Evolutionary conservation across 352 stramenopile genomes (phyloP), one percentile per base, ranked within the genome.

Genomic region (Phytophthora pinifolia): DNA sequence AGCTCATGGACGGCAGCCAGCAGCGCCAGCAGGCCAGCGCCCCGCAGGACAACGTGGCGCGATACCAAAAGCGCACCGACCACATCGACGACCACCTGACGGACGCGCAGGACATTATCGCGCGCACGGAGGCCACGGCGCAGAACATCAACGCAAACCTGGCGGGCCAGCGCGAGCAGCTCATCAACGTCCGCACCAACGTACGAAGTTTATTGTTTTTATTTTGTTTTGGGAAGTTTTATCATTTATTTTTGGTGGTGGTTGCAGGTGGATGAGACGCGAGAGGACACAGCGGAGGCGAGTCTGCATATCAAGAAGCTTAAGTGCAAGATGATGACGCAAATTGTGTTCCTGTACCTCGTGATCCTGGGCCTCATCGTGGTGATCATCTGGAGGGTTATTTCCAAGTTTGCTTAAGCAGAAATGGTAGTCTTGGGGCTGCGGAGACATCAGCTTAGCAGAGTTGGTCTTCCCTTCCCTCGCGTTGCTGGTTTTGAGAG

Each of bases 291-390:
- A 35, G 61, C 74, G 46, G 82, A 94, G 43, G 84, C 84, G 3
- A 68, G 63, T 10, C 35, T 74, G 41, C 77, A 94, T 65, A 54
- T 94, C 27, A 77, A 72, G 46, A 94, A 84, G 44, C 79, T 92
- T 50, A 86, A 87, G 67, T 87, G 79, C 57, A 94, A 94, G 72
- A 79, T 79, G 62, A 67, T 78, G 18, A 78, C 70, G 45, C 78
- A 91, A 65, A 89, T 94, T 62, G 12, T 87, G 34, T 62, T 82
- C 37, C 63, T 94, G 15, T 94, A 91, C 67, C 66, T 89, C 59
- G 74, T 94, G 56, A 88, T 94, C 51, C 62, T 90, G 36, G 79
- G 76, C 1, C 71, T 94, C 39, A 54, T 68, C 31, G 70, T 86
- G 9, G 61, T 84, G 48, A 92, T 92, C 65, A 74, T 91, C 63